Percentiles rank a stretch among this genome's conserved stretches.
Evolutionary conservation across 352 stramenopile species (phyloP).

Genomic region (Globisporangium acanthophoron): DNA sequence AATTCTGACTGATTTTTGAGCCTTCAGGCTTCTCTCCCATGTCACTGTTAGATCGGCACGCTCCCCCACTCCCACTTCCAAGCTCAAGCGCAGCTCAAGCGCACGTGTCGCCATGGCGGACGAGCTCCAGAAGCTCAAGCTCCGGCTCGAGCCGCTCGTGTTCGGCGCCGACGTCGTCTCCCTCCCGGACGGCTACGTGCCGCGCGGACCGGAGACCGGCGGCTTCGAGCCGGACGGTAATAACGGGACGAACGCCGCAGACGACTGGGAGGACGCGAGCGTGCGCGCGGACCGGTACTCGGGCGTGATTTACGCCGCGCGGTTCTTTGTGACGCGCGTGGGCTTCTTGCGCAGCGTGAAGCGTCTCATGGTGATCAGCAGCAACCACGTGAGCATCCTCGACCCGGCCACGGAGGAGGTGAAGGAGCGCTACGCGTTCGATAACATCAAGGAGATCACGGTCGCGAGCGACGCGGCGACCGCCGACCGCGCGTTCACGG

Average conservation of each 20-base stretch:
- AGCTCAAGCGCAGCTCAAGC: too few species aligned
- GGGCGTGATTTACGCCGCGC: constrained; percentile 77
- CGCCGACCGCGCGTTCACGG: constrained; percentile 68
- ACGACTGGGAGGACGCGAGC: constrained; percentile 37
- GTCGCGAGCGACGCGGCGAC: constrained; percentile 68
- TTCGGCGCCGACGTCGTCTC: constrained; percentile 45
- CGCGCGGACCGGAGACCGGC: constrained; percentile 58
- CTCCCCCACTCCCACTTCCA: too few species aligned
- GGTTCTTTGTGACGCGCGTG: constrained; percentile 83
- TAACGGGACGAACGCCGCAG: constrained; percentile 18
- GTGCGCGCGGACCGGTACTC: constrained; percentile 64
- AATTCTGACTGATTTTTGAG: too few species aligned
- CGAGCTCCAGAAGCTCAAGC: constrained; percentile 66
- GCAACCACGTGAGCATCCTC: constrained; percentile 73
- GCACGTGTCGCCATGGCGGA: constrained; percentile 6
- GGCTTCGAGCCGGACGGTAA: constrained; percentile 41
- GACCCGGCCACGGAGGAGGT: constrained; percentile 84
- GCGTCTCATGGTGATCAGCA: constrained; percentile 77
- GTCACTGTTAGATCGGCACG: too few species aligned
- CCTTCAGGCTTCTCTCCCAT: too few species aligned
- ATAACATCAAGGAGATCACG: constrained; percentile 88
- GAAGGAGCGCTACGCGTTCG: constrained; percentile 82
- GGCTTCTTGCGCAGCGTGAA: constrained; percentile 76
- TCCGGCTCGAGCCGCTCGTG: constrained; percentile 46
- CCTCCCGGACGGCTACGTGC: constrained; percentile 60